Base-by-base conservation (phyloP, 2,329 filamentous ascomycete genomes). In the Cercospora canescens region DNA sequence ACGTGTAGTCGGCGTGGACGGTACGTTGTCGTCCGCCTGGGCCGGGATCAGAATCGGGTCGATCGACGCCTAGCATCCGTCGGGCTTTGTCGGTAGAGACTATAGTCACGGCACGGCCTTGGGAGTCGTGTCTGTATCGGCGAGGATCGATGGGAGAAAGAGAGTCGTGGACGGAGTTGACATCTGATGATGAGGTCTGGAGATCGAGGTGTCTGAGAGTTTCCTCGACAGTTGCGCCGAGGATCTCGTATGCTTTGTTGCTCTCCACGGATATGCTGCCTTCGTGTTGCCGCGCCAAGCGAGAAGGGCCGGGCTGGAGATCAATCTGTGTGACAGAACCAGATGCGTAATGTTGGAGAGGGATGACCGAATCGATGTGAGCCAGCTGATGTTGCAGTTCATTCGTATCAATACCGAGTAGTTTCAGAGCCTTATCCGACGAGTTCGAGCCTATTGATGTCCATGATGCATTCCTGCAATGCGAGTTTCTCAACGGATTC, bases 351-450 rank as follows among this genome's bases (percentile, higher is more conserved):
- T 55, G 48, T 28, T 62, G 48, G 4, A 62, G 32, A 32, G 60
- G 60, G 18, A 62, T 39, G 14, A 62, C 50, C 48, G 60, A 56
- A n/a, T 62, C 60, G 34, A 62, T 62, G 32, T 62, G 30, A 30
- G 45, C 60, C 45, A 62, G 48, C 9, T 48, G 57, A 30, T 62
- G 60, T 32, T 52, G 45, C 21, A 62, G 26, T 55, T 62, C 60
- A 18, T 62, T 62, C 1, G 50, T 41, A 21, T 62, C 50, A 18
- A 62, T 62, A 9, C 60, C 60, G 4, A 62, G 60, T 7, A 62
- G 34, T n/a, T 30, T 26, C 7, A 62, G 45, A 41, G 60, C 60
- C 34, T 62, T 62, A 24, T 55, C 60, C 4, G 60, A 62, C 1
- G 60, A 37, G 21, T 48, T 55, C 30, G 60, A 37, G 1, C 35